Conservation (phyloP, 129 eudicot species). For the Artemisia annua region DNA sequence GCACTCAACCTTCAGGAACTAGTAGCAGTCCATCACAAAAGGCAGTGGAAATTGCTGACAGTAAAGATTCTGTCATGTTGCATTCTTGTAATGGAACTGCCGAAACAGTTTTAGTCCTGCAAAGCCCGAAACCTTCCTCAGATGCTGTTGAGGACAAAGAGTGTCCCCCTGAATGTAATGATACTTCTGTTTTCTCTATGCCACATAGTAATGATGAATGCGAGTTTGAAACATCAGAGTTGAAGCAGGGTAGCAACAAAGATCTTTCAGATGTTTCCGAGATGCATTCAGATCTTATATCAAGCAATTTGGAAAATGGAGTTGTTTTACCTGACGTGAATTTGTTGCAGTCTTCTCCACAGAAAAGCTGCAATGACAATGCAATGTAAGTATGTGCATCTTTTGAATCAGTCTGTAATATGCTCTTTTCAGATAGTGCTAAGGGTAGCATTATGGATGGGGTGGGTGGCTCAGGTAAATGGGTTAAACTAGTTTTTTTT, state of each 20-base stretch:
- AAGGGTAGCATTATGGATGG: neutral
- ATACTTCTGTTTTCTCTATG: slow-evolving; percentile 18
- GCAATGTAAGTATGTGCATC: slow-evolving; percentile 48
- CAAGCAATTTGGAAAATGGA: slow-evolving; percentile 30
- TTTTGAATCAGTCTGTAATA: neutral
- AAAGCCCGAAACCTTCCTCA: slow-evolving; percentile 30
- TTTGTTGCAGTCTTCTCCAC: slow-evolving; percentile 30
- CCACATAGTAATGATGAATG: slow-evolving; percentile 19
- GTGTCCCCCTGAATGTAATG: slow-evolving; percentile 22
- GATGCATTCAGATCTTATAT: slow-evolving; percentile 30
- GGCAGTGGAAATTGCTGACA: slow-evolving; percentile 27
- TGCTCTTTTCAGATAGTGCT: neutral
- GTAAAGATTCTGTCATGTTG: slow-evolving; percentile 20
- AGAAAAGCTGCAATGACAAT: slow-evolving; percentile 34
- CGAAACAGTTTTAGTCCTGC: slow-evolving; percentile 24
- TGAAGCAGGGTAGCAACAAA: slow-evolving; percentile 27
- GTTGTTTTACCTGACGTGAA: slow-evolving; percentile 30
- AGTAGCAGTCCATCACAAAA: slow-evolving; percentile 22
- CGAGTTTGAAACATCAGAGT: slow-evolving; percentile 31
- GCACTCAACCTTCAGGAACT: slow-evolving; percentile 22
- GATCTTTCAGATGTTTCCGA: slow-evolving; percentile 27
- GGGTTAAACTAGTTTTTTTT: too few relatives aligned
- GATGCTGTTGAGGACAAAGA: slow-evolving; percentile 26
- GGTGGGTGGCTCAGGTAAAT: too few relatives aligned
- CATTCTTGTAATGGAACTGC: slow-evolving; percentile 20